Base-by-base conservation (phyloP, 2,329 filamentous ascomycete genomes). In the Penicillium frequentans region DNA sequence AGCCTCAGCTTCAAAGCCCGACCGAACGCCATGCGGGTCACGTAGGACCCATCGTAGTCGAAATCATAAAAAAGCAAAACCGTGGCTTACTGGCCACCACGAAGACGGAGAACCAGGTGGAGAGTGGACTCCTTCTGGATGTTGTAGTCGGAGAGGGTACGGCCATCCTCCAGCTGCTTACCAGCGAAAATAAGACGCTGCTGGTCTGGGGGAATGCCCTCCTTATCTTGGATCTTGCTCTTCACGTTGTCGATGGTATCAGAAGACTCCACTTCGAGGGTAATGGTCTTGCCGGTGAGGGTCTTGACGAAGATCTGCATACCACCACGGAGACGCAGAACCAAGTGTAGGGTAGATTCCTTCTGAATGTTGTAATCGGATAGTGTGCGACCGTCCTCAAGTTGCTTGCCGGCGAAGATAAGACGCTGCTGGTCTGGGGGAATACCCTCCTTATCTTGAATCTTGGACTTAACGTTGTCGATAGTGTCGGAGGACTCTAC, bases 291-390 rank as follows among this genome's bases (percentile, higher is more conserved):
- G 31, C 86, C 86, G 0, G 90, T 93, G 1, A 93, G 79, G 0
- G 89, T 91, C 83, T 91, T 93, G 72, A 93, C 90, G 65, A 93
- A 93, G 65, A 92, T 92, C 69, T 93, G 84, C 88, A 90, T 91
- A 77, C 89, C 89, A 82, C 89, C 89, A 78, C 90, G 89, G 6
- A 93, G 86, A 72, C 90, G 88, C 24, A 93, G 86, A 47, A 93
- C 90, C 55, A 93, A 74, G 74, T 93, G 90, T 1, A 93, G 83
- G 0, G 90, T 93, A 1, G 87, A 90, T 72, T 93, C 90, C 80
- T 93, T 93, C 77, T 98, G 93, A 47, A 97, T 97, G 81, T 97
- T 97, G 86, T 97, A 97, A 75, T 97, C 93, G 50, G 86, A 89
- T 0, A 97, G 82, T 0, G 93, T 97, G 23, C 93, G 90, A 49